Evolutionary conservation across 805 yeast species (phyloP), one percentile per base, ranked within the genome.

Genomic region (Teunomyces aglyptinius): DNA sequence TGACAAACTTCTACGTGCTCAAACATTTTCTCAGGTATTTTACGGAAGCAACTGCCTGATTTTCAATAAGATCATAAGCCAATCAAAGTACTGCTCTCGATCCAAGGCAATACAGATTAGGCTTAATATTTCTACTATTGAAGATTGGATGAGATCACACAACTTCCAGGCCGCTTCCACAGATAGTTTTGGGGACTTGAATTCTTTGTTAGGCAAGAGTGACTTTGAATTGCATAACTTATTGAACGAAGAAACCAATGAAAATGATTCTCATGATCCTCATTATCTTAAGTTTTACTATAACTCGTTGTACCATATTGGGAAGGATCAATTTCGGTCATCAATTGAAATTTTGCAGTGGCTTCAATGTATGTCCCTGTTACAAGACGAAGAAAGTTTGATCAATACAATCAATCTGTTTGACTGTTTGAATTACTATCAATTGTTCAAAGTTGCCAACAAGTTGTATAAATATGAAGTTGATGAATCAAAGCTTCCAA

Each of bases 61-160:
- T 16, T 91, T 92, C 69, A 91, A 92, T 63, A 74, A 83, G 42
- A 74, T 90, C 18, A 61, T 91, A 44, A 72, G 81, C 16, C 82
- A 80, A 51, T 81, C 86, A 26, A 86, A 80, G 55, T 85, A 85
- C 54, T 74, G 86, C 42, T 81, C 96, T 0, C 77, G 99, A 49
- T 77, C 89, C 0, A 80, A 84, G 51, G 98, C 97, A 0, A 81
- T 94, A 65, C 98, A 94, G 61, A 84, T 94, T 39, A 73, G 97
- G 46, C 76, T 94, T 45, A 94, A 94, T 57, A 58, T 94, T 7
- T 89, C 97, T 0, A 78, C 86, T 4, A 67, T 94, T 38, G 97
- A 94, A 64, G 97, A 94, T 59, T 94, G 99, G 99, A 78, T 92
- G 26, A 78, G 96, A 49, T 74, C 80, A 5, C 85, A 83, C 54